Evolutionary conservation across 2,329 filamentous ascomycete species (phyloP).

Genomic region (Alternaria ethzedia): DNA sequence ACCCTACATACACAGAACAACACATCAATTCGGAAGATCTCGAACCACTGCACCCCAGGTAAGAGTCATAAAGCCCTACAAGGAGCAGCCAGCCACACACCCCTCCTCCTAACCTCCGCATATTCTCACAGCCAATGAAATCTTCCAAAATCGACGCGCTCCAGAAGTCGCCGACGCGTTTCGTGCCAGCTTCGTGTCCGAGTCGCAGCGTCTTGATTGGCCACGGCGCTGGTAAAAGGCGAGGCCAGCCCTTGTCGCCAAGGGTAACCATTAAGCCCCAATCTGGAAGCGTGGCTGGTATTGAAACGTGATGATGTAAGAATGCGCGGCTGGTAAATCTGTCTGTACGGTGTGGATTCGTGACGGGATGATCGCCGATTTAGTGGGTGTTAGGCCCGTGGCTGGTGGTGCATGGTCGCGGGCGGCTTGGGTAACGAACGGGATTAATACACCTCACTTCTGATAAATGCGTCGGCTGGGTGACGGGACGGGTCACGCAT

Average conservation of each 20-base stretch:
- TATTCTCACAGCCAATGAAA: neutral
- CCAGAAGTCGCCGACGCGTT: conserved; percentile 8
- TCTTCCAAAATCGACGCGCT: neutral
- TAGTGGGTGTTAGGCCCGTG: neutral
- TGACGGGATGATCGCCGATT: neutral
- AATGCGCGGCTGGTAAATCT: neutral
- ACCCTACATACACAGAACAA: neutral
- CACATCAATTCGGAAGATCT: neutral
- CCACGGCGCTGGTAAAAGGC: neutral
- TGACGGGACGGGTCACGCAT: neutral
- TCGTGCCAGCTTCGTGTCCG: conserved; percentile 18
- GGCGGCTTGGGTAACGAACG: neutral
- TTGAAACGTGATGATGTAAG: conserved; percentile 2
- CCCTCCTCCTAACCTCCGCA: neutral
- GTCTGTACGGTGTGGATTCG: neutral
- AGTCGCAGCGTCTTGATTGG: neutral
- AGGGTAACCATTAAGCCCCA: neutral
- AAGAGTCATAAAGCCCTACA: neutral
- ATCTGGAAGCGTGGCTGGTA: neutral
- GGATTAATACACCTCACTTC: neutral
- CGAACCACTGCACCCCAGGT: neutral
- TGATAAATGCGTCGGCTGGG: conserved; percentile 1
- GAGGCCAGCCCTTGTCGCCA: neutral
- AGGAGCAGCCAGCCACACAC: conserved; percentile 4
- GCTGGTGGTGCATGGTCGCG: neutral